These are phyloP conservation scores for Yarrowia sp. DNA, from an alignment of 805 yeast genomes.

Conservation along the genomic window DNA sequence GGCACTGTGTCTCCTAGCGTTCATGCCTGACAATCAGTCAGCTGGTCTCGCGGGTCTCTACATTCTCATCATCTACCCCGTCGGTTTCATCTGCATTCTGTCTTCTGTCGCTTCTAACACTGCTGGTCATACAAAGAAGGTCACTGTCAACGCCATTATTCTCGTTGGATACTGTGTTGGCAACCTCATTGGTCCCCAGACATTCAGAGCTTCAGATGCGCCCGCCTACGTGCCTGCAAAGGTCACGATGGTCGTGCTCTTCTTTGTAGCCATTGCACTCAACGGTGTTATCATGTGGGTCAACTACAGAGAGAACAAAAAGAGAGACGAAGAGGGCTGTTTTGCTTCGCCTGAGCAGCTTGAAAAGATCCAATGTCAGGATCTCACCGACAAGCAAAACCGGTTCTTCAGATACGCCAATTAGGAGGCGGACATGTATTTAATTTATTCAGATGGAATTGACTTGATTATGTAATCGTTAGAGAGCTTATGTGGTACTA, in stretches of 20 bases:
- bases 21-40: slow-evolving; percentile 3
- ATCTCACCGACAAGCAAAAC: slow-evolving; percentile 19
- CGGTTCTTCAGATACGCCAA: slow-evolving; percentile 14
- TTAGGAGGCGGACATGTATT: not conserved
- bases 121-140: slow-evolving; percentile 19
- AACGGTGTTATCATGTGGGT: slow-evolving; percentile 7
- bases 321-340: slow-evolving; percentile 7
- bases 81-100: slow-evolving; percentile 21
- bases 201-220: not conserved
- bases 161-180: slow-evolving; percentile 10
- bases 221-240: slow-evolving; percentile 2
- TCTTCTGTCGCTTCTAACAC: slow-evolving; percentile 22
- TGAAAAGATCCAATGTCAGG: slow-evolving; percentile 1
- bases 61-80: slow-evolving; percentile 21
- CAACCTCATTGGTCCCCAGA: slow-evolving; percentile 14
- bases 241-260: slow-evolving; percentile 3
- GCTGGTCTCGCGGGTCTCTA: slow-evolving; percentile 13
- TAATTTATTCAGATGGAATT: not conserved
- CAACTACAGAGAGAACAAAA: slow-evolving; percentile 1
- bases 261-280: not conserved
- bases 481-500: too few species aligned
- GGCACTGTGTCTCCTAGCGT: slow-evolving; percentile 6
- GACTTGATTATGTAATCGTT: too few species aligned
- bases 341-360: slow-evolving; percentile 9
- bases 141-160: slow-evolving; percentile 16